Percentiles rank a stretch among this genome's conserved stretches.
Evolutionary conservation across 2,329 filamentous ascomycete genomes (phyloP).

Genomic region (Phaeosphaeria sp.): DNA sequence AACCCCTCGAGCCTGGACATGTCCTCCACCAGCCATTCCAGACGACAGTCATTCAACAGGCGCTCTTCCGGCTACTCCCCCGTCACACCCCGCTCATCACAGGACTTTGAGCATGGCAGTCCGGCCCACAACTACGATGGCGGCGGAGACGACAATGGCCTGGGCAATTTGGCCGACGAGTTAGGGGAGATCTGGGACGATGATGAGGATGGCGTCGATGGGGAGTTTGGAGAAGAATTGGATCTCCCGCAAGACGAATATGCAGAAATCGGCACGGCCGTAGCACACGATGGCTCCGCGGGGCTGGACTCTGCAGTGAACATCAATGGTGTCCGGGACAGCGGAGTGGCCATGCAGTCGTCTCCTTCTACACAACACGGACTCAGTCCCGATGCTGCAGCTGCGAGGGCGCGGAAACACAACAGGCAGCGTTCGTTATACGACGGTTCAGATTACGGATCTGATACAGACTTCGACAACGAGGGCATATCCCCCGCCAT

Average conservation of each 20-base stretch:
- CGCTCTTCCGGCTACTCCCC: constrained; percentile 56
- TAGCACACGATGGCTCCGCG: constrained; percentile 44
- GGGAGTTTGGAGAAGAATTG: constrained; percentile 45
- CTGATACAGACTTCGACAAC: constrained; percentile 72
- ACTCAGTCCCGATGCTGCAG: constrained; percentile 48
- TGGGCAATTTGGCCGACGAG: constrained; percentile 83
- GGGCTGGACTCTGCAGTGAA: constrained; percentile 22
- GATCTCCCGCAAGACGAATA: constrained; percentile 32
- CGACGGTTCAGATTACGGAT: constrained; percentile 77
- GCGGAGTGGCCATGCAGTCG: constrained; percentile 54
- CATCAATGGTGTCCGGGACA: constrained; percentile 52
- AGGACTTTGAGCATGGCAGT: constrained; percentile 49
- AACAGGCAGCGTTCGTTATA: constrained; percentile 61
- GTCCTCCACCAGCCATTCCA: constrained; percentile 45
- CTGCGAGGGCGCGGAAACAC: constrained; percentile 45
- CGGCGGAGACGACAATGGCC: constrained; percentile 58
- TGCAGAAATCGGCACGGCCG: constrained; percentile 37
- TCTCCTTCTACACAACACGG: constrained; percentile 42
- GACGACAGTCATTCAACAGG: constrained; percentile 48
- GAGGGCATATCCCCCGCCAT: constrained; percentile 72
- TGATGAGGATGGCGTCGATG: constrained; percentile 64
- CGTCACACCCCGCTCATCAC: constrained; percentile 50
- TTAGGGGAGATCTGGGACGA: constrained; percentile 75
- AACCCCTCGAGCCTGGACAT: constrained; percentile 52
- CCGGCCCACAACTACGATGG: constrained; percentile 48